These are phyloP conservation scores for Candida taoyuanica DNA, from an alignment of 805 yeast species.

Conservation along the genomic window DNA sequence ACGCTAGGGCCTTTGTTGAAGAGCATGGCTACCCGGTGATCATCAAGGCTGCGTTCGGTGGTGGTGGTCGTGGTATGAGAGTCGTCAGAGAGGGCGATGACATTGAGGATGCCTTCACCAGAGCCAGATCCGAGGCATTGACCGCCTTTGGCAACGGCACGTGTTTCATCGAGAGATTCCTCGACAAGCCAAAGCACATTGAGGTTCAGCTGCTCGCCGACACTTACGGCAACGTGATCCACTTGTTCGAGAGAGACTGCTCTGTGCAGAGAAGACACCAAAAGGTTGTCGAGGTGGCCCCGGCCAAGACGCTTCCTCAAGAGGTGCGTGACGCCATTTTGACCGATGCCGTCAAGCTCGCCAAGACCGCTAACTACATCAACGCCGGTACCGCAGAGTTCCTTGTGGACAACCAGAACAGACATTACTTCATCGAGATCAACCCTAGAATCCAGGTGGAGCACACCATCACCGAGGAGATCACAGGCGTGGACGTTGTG, in stretches of 20 bases:
- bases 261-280: conserved; percentile 99
- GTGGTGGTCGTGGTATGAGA: conserved; percentile 99
- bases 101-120: conserved; percentile 82
- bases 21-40: conserved; percentile 93
- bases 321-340: conserved; percentile 87
- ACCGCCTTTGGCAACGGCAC: conserved; percentile 98
- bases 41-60: conserved; percentile 98
- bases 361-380: conserved; percentile 81
- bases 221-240: conserved; percentile 89
- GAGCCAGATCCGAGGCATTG: conserved; percentile 92
- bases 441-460: conserved; percentile 98
- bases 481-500: conserved; percentile 95
- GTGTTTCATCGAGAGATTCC: conserved; percentile 92
- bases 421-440: conserved; percentile 97
- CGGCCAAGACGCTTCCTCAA: conserved; percentile 84
- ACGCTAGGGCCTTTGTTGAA: conserved; percentile 75
- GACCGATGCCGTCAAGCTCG: conserved; percentile 91
- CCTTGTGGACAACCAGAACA: conserved; percentile 84
- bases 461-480: conserved; percentile 98
- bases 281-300: conserved; percentile 97
- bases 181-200: conserved; percentile 94
- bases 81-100: conserved; percentile 96
- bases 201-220: conserved; percentile 97
- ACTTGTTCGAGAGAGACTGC: conserved; percentile 95
- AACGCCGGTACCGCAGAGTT: conserved; percentile 99